Evolutionary conservation across 2,329 filamentous ascomycete species (phyloP).

Genomic region (Cordyceps farinosa): DNA sequence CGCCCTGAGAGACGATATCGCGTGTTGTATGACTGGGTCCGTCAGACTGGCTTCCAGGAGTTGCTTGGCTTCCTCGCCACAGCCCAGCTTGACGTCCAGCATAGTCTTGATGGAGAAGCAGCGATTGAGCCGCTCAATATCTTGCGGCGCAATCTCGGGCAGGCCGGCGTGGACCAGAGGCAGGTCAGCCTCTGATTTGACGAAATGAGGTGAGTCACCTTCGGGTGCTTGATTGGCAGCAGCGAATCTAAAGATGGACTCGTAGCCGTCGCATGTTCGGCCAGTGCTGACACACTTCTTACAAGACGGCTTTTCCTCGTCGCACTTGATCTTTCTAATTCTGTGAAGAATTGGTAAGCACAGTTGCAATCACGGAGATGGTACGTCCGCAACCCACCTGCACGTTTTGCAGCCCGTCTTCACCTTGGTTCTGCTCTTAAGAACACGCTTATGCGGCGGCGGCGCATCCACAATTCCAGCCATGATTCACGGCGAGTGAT

Average conservation of each 20-base stretch:
- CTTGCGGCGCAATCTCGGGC: slow-evolving; percentile 23
- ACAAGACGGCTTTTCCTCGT: slow-evolving; percentile 35
- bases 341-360: slow-evolving; percentile 26
- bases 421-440: slow-evolving; percentile 29
- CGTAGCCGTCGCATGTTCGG: slow-evolving; percentile 41
- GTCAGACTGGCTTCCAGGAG: slow-evolving; percentile 37
- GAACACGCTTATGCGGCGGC: neutral
- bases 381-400: slow-evolving; percentile 32
- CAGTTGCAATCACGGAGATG: neutral
- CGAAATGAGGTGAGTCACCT: neutral
- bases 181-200: slow-evolving; percentile 17
- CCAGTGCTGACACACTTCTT: slow-evolving; percentile 36
- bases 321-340: slow-evolving; percentile 37
- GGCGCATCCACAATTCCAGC: neutral
- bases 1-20: slow-evolving; percentile 37
- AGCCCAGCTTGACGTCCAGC: slow-evolving; percentile 36
- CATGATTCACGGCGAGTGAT: neutral
- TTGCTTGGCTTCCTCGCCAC: slow-evolving; percentile 37
- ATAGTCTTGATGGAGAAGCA: slow-evolving; percentile 42
- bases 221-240: slow-evolving; percentile 25
- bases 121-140: slow-evolving; percentile 34
- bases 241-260: slow-evolving; percentile 35
- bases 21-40: slow-evolving; percentile 36
- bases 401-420: slow-evolving; percentile 43
- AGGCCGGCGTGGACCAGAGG: slow-evolving; percentile 22